A percentile compares a stretch with the other conserved stretches of the same genome.
These are phyloP conservation scores for Trichothecium sympodiale DNA, from an alignment of 2,329 filamentous ascomycete species.

Conservation along the genomic window DNA sequence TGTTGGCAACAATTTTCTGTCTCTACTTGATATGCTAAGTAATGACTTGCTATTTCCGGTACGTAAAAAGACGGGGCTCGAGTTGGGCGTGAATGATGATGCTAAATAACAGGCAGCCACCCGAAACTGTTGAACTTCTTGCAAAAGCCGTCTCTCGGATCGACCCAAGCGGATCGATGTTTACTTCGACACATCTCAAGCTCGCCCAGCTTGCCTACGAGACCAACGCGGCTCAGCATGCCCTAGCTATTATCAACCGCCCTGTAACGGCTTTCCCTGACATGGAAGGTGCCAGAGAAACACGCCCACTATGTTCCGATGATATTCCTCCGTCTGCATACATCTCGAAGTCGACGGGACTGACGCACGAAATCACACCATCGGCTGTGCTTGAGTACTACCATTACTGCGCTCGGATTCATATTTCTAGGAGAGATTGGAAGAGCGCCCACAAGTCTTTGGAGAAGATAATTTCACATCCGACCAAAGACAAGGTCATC, in stretches of 20 bases:
- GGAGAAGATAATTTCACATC: conserved; percentile 55
- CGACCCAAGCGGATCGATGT: conserved; percentile 54
- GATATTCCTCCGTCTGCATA: conserved; percentile 38
- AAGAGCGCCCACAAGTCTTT: conserved; percentile 49
- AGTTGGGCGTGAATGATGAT: too few species aligned
- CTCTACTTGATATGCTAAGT: conserved; percentile 29
- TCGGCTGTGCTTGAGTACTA: conserved; percentile 56
- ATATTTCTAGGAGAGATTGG: conserved; percentile 52
- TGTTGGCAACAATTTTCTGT: conserved; percentile 29
- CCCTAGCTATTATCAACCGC: conserved; percentile 51
- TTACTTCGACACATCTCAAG: conserved; percentile 52
- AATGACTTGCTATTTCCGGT: conserved; percentile 31
- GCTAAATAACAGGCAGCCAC: conserved; percentile 23
- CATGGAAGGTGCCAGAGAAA: too few species aligned
- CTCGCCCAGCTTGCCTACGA: conserved; percentile 49
- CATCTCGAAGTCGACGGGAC: conserved; percentile 46
- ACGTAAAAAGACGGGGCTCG: conserved; percentile 13
- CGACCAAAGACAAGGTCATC: conserved; percentile 47
- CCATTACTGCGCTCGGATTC: conserved; percentile 51
- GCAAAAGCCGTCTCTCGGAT: conserved; percentile 49
- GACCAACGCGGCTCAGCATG: conserved; percentile 39
- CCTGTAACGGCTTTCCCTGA: conserved; percentile 54
- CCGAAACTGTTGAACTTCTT: conserved; percentile 32
- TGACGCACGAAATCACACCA: conserved; percentile 42
- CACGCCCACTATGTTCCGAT: conserved; percentile 34